phyloP scores from a whole-genome alignment of 2,329 filamentous ascomycete genomes.

The Ophiostoma ulmi region DNA sequence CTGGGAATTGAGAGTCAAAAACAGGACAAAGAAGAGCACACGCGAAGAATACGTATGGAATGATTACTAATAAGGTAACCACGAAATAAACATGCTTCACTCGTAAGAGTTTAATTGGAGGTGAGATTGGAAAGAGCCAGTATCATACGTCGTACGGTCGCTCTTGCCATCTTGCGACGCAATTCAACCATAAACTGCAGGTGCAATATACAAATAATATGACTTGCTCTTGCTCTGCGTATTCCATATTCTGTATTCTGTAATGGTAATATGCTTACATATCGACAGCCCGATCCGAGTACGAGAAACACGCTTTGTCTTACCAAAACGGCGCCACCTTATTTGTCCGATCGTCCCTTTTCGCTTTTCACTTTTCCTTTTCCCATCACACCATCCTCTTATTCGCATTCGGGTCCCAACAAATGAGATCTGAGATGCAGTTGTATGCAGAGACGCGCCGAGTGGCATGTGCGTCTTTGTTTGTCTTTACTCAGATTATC shows the following conservation, averaged over 20 bases:
- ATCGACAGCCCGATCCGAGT: slow-evolving; percentile 13
- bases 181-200: background rate
- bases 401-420: slow-evolving; percentile 24
- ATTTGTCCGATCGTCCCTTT: slow-evolving; percentile 9
- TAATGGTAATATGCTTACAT: background rate
- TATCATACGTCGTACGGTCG: background rate
- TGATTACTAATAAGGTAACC: background rate
- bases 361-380: background rate
- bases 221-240: too few relatives aligned
- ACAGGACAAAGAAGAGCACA: background rate
- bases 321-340: slow-evolving; percentile 7
- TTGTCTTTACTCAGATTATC: too few relatives aligned
- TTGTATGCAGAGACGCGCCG: background rate
- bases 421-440: background rate
- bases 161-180: background rate
- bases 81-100: background rate
- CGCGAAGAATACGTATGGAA: background rate
- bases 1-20: background rate
- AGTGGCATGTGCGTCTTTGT: background rate
- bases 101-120: background rate
- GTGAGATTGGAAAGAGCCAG: background rate
- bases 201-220: background rate
- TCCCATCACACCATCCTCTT: slow-evolving; percentile 16
- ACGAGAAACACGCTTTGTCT: slow-evolving; percentile 18
- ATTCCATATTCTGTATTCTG: too few relatives aligned